Base-by-base conservation (phyloP, 108 stramenopile species). In the Cyclotella cryptica region DNA sequence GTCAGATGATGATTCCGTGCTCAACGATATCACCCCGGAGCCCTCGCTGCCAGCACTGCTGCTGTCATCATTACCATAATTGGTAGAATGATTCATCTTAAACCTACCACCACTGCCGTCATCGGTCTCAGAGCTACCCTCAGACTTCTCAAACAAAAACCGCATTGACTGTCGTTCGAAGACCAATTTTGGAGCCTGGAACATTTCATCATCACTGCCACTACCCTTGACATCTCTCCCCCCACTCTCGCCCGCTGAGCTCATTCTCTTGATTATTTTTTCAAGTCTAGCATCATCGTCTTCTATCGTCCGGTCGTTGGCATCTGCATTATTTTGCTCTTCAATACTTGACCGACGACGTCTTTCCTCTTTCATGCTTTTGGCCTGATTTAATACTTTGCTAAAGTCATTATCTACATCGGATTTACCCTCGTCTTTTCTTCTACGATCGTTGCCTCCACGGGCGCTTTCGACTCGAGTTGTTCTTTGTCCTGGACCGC, bases 351-450 rank as follows among this genome's bases (percentile, higher is more conserved):
- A 26, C 1, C 24, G 19, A 13, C 55, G 55, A 19, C 55, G 60
- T 61, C 35, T 61, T 39, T 61, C 60, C 60, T 61, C 60, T 39
- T 66, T 66, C 44, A 66, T 27, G 13, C 24, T 44, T 26, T 66
- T 66, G 17, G 64, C 43, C 42, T 44, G 18, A 27, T 3, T 1
- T 21, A 66, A 27, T 19, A 45, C 26, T 8, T 66, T 44, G 12
- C 3, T 46, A 47, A 66, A 45, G 10, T 44, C 45, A 45, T 66
- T 24, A 46, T 45, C 45, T 47, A 66, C 13, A 66, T 66, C 45
- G 51, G 18, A 52, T 19, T 52, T 22, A 3, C 43, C 24, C 14
- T 1, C 5, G 9, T 21, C 26, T 27, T 27, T 47, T 45, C 24
- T 44, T 6, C 44, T 24, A 10, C 44, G 13, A 45, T 26, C 6